Percentiles rank a stretch among this genome's conserved stretches.
phyloP scores from a whole-genome alignment of 768 basidiomycete genomes.

The Boletus rex-veris region DNA sequence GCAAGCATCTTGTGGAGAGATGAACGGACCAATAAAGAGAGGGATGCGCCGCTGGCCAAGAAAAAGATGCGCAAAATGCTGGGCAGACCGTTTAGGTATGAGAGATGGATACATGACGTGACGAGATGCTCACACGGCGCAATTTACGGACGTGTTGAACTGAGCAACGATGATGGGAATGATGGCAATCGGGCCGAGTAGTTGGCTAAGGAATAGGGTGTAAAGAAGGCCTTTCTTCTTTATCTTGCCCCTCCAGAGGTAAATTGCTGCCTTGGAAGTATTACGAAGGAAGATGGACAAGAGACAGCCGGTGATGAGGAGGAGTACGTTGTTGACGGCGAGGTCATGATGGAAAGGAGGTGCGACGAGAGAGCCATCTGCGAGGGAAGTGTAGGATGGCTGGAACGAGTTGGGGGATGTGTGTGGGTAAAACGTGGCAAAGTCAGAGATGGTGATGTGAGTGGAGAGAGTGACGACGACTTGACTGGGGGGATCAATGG shows the following conservation, averaged over 20 bases:
- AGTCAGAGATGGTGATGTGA: background rate
- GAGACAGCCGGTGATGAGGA: background rate
- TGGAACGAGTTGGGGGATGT: background rate
- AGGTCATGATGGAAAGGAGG: background rate
- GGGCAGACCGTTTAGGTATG: background rate
- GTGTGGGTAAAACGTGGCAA: background rate
- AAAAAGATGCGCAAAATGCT: slow-evolving; percentile 38
- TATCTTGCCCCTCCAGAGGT: slow-evolving; percentile 51
- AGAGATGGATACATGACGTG: background rate
- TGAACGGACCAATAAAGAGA: slow-evolving; percentile 39
- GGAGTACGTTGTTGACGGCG: background rate
- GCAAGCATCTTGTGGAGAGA: no score
- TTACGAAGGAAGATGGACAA: slow-evolving; percentile 5
- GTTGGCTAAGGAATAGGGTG: slow-evolving; percentile 5
- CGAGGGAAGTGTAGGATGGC: background rate
- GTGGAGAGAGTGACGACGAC: slow-evolving; percentile 1
- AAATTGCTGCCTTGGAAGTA: slow-evolving; percentile 35
- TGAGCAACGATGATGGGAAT: slow-evolving; percentile 45
- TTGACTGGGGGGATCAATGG: background rate
- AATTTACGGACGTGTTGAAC: slow-evolving; percentile 30
- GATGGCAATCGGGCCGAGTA: slow-evolving; percentile 45
- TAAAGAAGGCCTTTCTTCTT: slow-evolving; percentile 61
- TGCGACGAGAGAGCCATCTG: slow-evolving; percentile 5
- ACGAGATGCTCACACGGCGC: background rate
- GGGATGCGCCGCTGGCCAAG: slow-evolving; percentile 27